Conservation (phyloP, 495 filamentous ascomycete genomes). For the Daldinia childiae region DNA sequence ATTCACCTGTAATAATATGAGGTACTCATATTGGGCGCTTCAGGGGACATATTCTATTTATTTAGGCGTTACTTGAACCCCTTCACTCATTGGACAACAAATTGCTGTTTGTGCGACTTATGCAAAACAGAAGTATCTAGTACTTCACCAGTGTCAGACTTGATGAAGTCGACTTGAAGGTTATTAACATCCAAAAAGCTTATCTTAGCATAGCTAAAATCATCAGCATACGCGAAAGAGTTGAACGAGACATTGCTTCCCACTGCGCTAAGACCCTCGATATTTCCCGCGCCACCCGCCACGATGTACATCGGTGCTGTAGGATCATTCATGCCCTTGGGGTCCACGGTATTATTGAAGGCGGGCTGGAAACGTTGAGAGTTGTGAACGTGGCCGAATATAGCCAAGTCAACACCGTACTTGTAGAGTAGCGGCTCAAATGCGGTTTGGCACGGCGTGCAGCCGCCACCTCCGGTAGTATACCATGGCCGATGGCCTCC, state of each 20-base stretch:
- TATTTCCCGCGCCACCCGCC: slow-evolving; percentile 54
- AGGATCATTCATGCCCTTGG: slow-evolving; percentile 62
- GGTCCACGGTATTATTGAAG: slow-evolving; percentile 53
- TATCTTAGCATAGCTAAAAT: slow-evolving; percentile 62
- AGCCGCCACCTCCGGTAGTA: slow-evolving; percentile 53
- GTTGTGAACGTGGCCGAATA: slow-evolving; percentile 71
- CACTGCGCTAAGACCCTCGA: slow-evolving; percentile 53
- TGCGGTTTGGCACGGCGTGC: slow-evolving; percentile 62
- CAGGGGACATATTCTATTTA: not conserved
- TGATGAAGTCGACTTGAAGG: slow-evolving; percentile 54
- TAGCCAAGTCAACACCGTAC: slow-evolving; percentile 69
- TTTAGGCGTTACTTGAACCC: not conserved
- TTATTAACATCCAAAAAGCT: slow-evolving; percentile 47
- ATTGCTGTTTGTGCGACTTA: slow-evolving; percentile 60
- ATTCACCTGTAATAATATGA: no score
- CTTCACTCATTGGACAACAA: slow-evolving; percentile 57
- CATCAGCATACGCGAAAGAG: slow-evolving; percentile 65
- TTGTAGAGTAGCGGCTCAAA: slow-evolving; percentile 68
- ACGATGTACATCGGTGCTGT: slow-evolving; percentile 67
- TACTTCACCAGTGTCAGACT: slow-evolving; percentile 59
- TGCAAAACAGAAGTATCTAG: slow-evolving; percentile 63
- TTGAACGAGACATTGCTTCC: slow-evolving; percentile 56
- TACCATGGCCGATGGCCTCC: slow-evolving; percentile 72
- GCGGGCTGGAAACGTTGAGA: slow-evolving; percentile 57
- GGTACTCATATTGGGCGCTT: no score